A percentile compares a stretch with the other conserved stretches of the same genome.
These are phyloP conservation scores for Telopea speciosissima DNA, from an alignment of 177 flowering plant genomes.

Conservation along the genomic window DNA sequence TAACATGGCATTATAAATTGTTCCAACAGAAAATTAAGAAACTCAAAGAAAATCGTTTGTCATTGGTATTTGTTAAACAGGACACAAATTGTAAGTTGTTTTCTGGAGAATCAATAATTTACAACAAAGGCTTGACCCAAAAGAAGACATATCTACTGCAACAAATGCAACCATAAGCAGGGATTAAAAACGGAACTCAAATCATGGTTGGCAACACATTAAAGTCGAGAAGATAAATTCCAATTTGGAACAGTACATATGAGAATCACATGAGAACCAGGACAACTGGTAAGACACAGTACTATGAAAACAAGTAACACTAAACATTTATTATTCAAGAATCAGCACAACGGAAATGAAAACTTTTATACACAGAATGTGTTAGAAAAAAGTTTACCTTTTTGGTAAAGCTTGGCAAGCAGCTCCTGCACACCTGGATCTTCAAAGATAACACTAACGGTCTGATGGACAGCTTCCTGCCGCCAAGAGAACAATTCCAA, in stretches of 20 bases:
- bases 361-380: too few species aligned
- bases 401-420: conserved; percentile 85
- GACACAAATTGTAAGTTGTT: background rate
- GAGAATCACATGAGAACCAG: too few species aligned
- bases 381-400: conserved; percentile 36
- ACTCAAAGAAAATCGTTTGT: background rate
- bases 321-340: too few species aligned
- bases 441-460: conserved; percentile 88
- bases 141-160: background rate
- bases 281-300: too few species aligned
- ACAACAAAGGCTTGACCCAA: background rate
- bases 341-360: too few species aligned
- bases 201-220: too few species aligned
- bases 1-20: conserved; percentile 1
- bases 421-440: conserved; percentile 97
- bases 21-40: background rate
- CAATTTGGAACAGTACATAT: too few species aligned
- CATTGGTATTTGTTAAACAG: background rate
- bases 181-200: background rate
- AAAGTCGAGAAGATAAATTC: too few species aligned
- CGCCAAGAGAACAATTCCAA: conserved; percentile 4
- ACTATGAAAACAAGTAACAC: too few species aligned
- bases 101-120: background rate
- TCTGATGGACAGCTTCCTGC: conserved; percentile 90
- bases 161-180: too few species aligned